Evolutionary conservation across 352 stramenopile species (phyloP), one percentile per base, ranked within the genome.

Genomic region (Phytophthora pini): DNA sequence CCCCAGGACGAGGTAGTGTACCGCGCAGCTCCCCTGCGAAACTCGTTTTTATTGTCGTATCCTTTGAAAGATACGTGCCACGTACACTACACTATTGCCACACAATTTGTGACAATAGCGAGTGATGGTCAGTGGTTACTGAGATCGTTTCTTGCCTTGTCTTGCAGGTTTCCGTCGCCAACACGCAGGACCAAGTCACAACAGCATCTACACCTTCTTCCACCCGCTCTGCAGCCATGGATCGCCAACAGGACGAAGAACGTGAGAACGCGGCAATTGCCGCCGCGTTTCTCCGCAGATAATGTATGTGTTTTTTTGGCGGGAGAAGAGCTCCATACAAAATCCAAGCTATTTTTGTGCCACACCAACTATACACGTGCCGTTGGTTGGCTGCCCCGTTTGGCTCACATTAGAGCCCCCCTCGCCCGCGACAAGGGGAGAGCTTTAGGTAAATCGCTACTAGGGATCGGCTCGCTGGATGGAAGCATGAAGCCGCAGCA

Each of bases 401-500:
- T 74, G 56, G 66, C 29, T 56, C 59, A 52, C 44, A 61, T 43
- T 61, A 31, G 44, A 62, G 57, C 57, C 65, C 61, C 59, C 58
- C 41, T 57, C 63, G 51, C 49, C 39, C 38, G 55, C 41, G 49
- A 56, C 47, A 68, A 78, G 56, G 70, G 70, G 65, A 74, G 70
- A 75, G 69, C 74, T 59, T 71, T 46, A 65, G 67, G 46, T 50
- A 52, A 63, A 41, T 44, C 26, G 45, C n/a, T 22, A 32, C 31
- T 36, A 46, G 40, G 34, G 48, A 61, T 53, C 49, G 24, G 34
- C 53, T 39, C 55, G 47, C 63, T 87, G 48, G 59, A 87, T 84
- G 78, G 67, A 76, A 81, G 72, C 48, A 83, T 80, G 79, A 88
- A 86, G 70, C 60, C 74, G 49, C 77, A 84, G 38, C 74, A 85